Conservation (phyloP, 257 asterid genomes). For the Gynochthodes officinalis region DNA sequence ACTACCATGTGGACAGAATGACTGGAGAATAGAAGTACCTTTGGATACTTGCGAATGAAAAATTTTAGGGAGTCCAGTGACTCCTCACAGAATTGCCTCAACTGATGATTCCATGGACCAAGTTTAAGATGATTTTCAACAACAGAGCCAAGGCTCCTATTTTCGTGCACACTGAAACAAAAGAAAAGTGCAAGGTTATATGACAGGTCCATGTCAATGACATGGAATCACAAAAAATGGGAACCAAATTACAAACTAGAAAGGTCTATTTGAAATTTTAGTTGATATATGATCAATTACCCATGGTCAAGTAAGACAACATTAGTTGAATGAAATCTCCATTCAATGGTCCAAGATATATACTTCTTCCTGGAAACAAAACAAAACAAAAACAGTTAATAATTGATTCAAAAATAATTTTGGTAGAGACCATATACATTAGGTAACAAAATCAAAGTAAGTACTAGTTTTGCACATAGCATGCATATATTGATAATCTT, state of each 20-base stretch:
- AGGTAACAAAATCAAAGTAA: background rate
- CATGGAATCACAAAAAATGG: background rate
- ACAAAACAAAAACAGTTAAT: constrained; percentile 4
- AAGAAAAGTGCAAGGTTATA: background rate
- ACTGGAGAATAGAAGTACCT: constrained; percentile 47
- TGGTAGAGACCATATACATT: constrained; percentile 3
- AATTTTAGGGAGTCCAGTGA: constrained; percentile 61
- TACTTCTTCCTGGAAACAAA: constrained; percentile 58
- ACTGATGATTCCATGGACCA: constrained; percentile 76
- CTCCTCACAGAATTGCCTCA: constrained; percentile 62
- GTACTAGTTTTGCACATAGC: background rate
- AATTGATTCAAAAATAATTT: constrained; percentile 7
- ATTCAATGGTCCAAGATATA: constrained; percentile 90
- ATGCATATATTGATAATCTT: background rate
- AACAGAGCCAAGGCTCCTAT: constrained; percentile 46
- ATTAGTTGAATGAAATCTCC: constrained; percentile 78
- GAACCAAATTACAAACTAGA: background rate
- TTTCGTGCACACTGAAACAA: constrained; percentile 61
- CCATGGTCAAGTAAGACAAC: constrained; percentile 69
- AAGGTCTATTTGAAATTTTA: background rate
- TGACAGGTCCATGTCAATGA: background rate
- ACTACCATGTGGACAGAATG: constrained; percentile 7
- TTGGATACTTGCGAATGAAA: constrained; percentile 65
- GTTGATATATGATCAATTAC: constrained; percentile 36
- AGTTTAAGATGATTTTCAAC: constrained; percentile 68